Conservation (phyloP, 2,329 filamentous ascomycete genomes). For the Pseudonectria buxi region DNA sequence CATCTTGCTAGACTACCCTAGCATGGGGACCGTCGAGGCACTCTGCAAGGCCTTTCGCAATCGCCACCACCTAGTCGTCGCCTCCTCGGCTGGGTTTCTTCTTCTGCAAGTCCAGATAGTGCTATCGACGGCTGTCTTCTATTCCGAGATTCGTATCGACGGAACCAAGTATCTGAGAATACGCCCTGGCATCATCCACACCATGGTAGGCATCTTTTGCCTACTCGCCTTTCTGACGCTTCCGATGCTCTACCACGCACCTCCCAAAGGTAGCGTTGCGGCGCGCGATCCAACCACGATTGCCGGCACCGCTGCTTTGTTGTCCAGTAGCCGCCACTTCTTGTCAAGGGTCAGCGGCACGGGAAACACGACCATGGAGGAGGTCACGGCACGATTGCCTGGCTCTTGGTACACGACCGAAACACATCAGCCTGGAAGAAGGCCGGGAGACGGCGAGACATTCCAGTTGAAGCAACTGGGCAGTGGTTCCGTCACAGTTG, state of each 20-base stretch:
- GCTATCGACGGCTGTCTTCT: constrained; percentile 21
- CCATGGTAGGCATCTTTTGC: constrained; percentile 18
- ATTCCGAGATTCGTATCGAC: constrained; percentile 14
- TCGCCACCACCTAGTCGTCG: constrained; percentile 21
- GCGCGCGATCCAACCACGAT: constrained; percentile 23
- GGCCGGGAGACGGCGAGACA: constrained; percentile 11
- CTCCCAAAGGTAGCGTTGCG: constrained; percentile 18
- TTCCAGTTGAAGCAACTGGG: constrained; percentile 21
- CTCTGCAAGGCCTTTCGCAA: constrained; percentile 14
- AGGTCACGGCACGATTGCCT: constrained; percentile 15
- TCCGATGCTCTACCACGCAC: constrained; percentile 22
- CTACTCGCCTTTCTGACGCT: constrained; percentile 12
- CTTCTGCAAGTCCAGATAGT: constrained; percentile 19
- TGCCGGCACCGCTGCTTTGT: constrained; percentile 19
- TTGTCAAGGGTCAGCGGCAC: constrained; percentile 16
- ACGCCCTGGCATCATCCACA: constrained; percentile 16
- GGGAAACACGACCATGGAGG: constrained; percentile 16
- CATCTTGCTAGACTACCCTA: constrained; percentile 21
- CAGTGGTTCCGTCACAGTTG: constrained; percentile 12
- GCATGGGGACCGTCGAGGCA: constrained; percentile 16
- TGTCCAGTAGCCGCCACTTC: constrained; percentile 19
- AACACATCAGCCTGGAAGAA: constrained; percentile 14
- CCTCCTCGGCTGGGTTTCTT: constrained; percentile 15
- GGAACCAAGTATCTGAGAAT: constrained; percentile 12
- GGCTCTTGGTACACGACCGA: constrained; percentile 24